A percentile compares a stretch with the other conserved stretches of the same genome.
phyloP scores from a whole-genome alignment of 345 rosid genomes.

The Erysimum cheiranthoides region DNA sequence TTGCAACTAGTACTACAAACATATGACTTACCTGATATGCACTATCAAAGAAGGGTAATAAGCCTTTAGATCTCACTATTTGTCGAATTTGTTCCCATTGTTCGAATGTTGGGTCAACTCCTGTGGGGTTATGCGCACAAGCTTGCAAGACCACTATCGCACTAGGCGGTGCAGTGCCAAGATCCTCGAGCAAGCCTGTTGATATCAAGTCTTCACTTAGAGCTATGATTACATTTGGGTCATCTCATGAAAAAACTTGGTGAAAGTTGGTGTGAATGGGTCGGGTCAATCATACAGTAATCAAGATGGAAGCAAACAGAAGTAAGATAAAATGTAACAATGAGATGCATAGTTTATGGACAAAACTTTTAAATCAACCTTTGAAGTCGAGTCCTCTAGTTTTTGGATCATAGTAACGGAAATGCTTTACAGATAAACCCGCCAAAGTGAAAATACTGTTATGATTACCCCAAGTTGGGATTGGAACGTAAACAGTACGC shows the following conservation, averaged over 20 bases:
- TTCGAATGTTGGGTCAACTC: constrained; percentile 87
- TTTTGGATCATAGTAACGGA: constrained; percentile 83
- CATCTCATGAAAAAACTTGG: not conserved
- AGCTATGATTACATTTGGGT: not conserved
- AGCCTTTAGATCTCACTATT: constrained; percentile 69
- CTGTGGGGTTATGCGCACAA: constrained; percentile 97
- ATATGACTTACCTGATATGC: constrained; percentile 81
- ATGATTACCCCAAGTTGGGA: constrained; percentile 99
- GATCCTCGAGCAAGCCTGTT: constrained; percentile 83
- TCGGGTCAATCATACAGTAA: not conserved
- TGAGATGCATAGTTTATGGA: not conserved
- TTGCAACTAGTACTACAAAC: not conserved
- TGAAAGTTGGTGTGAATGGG: constrained; percentile 4
- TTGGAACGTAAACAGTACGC: constrained; percentile 70
- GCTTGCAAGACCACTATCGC: constrained; percentile 93
- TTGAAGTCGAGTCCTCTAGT: constrained; percentile 80
- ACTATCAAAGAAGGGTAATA: constrained; percentile 92
- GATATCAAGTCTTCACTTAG: not conserved
- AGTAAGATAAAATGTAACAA: not conserved
- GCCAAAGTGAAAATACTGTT: constrained; percentile 66
- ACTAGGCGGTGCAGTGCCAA: constrained; percentile 77
- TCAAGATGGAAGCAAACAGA: not conserved
- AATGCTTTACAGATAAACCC: constrained; percentile 74
- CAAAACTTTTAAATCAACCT: constrained; percentile 49
- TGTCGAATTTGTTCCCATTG: constrained; percentile 92